Conservation (phyloP, 768 basidiomycete species). For the Auriculariales sp. region DNA sequence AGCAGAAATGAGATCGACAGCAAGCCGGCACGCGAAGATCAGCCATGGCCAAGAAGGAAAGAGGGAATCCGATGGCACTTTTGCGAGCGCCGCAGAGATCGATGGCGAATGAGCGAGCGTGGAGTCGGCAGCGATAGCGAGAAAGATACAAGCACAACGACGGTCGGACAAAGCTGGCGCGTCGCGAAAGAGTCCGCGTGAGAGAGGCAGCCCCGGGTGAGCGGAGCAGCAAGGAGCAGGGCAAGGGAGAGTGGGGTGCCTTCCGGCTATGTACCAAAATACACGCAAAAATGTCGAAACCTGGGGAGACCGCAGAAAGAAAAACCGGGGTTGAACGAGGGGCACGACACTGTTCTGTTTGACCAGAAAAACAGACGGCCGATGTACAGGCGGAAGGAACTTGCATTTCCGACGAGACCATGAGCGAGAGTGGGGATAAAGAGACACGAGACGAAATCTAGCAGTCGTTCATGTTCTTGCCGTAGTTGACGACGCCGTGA, state of each 20-base stretch:
- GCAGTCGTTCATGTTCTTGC: neutral
- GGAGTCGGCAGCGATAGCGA: neutral
- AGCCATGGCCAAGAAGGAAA: too few species aligned
- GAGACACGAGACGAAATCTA: neutral
- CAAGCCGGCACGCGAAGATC: too few species aligned
- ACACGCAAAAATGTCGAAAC: neutral
- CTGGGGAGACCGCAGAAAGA: neutral
- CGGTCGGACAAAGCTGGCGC: neutral
- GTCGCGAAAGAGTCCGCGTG: neutral
- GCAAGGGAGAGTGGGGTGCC: neutral
- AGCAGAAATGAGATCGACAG: too few species aligned
- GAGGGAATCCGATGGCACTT: too few species aligned
- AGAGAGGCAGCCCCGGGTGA: neutral
- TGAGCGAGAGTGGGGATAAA: neutral
- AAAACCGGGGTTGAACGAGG: too few species aligned
- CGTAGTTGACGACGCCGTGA: neutral
- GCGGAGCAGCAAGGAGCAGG: neutral
- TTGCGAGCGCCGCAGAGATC: neutral
- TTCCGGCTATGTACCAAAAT: constrained; percentile 1
- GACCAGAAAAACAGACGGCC: neutral
- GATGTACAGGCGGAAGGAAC: neutral
- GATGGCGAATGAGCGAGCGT: neutral
- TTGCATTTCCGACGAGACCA: neutral
- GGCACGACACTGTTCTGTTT: too few species aligned
- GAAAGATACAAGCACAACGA: neutral